phyloP scores from a whole-genome alignment of 305 asterid genomes.

The Rubia balearica region DNA sequence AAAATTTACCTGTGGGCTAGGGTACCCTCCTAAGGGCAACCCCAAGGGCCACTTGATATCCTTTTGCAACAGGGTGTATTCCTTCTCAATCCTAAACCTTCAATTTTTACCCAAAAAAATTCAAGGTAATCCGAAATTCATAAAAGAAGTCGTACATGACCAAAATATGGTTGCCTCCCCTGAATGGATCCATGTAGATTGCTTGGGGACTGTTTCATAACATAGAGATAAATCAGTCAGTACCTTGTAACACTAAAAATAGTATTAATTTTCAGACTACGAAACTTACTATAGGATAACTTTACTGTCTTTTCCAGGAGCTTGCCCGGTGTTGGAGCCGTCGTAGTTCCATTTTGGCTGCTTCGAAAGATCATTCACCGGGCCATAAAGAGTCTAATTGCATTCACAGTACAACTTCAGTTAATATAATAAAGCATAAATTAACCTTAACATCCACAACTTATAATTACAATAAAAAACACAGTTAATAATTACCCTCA shows the following conservation, averaged over 20 bases:
- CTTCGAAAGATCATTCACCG: too few relatives aligned
- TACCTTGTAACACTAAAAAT: not conserved
- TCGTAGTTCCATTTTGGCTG: too few relatives aligned
- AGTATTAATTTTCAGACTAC: too few relatives aligned
- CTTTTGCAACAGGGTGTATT: slow-evolving; percentile 71
- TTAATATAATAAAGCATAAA: too few relatives aligned
- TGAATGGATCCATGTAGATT: slow-evolving; percentile 78
- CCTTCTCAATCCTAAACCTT: slow-evolving; percentile 92
- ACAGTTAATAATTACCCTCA: slow-evolving; percentile 64
- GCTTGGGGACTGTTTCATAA: slow-evolving; percentile 79
- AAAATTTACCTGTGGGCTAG: slow-evolving; percentile 76
- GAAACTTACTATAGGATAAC: too few relatives aligned
- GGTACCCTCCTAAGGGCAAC: slow-evolving; percentile 82
- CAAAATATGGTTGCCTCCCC: slow-evolving; percentile 70
- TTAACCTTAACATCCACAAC: too few relatives aligned
- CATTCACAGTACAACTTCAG: too few relatives aligned
- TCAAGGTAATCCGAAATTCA: too few relatives aligned
- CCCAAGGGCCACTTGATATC: slow-evolving; percentile 85
- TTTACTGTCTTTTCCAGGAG: too few relatives aligned
- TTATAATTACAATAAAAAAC: not conserved
- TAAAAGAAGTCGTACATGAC: slow-evolving; percentile 87
- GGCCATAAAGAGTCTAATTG: too few relatives aligned
- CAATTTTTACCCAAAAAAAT: not conserved
- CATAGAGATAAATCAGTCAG: too few relatives aligned
- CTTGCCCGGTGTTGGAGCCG: too few relatives aligned